Evolutionary conservation across 768 basidiomycete species (phyloP).

Genomic region (Naganishia kalamii): DNA sequence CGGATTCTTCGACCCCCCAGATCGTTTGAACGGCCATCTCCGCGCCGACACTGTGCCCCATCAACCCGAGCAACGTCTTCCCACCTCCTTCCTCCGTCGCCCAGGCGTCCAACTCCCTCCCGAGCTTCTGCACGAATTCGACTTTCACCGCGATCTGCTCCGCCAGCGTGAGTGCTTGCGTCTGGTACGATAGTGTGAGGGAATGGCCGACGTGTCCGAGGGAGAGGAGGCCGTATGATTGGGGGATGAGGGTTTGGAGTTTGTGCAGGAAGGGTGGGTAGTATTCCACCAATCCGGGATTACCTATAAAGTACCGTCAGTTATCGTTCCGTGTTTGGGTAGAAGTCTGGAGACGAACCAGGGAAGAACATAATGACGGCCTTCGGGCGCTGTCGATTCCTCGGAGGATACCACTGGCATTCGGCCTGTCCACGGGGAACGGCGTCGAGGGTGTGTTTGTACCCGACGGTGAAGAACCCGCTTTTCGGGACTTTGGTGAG

Average conservation of each 20-base stretch:
- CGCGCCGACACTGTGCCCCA: conserved; percentile 62
- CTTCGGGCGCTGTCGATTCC: conserved; percentile 6
- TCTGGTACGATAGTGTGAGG: conserved; percentile 47
- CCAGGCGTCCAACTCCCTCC: conserved; percentile 28
- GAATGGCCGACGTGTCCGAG: conserved; percentile 59
- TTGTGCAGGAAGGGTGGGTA: conserved; percentile 61
- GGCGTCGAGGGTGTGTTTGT: conserved; percentile 2
- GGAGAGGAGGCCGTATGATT: conserved; percentile 53
- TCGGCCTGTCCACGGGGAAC: conserved; percentile 9
- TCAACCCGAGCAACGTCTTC: conserved; percentile 29
- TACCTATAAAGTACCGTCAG: conserved; percentile 43
- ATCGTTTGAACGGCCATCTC: conserved; percentile 63
- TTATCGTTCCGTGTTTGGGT: not conserved
- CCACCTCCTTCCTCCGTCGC: conserved; percentile 15
- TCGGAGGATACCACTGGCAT: conserved; percentile 22
- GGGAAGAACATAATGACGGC: conserved; percentile 21
- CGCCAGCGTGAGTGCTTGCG: conserved; percentile 46
- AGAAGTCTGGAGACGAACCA: not conserved
- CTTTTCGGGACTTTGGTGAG: not conserved
- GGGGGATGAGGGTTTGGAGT: conserved; percentile 55
- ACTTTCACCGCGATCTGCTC: conserved; percentile 57
- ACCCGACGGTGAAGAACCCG: not conserved
- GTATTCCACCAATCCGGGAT: conserved; percentile 62
- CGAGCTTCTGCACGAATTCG: conserved; percentile 52
- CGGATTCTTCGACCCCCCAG: conserved; percentile 23